Conservation (phyloP, 78 protist genomes). For the Monocercomonoides exilis region DNA sequence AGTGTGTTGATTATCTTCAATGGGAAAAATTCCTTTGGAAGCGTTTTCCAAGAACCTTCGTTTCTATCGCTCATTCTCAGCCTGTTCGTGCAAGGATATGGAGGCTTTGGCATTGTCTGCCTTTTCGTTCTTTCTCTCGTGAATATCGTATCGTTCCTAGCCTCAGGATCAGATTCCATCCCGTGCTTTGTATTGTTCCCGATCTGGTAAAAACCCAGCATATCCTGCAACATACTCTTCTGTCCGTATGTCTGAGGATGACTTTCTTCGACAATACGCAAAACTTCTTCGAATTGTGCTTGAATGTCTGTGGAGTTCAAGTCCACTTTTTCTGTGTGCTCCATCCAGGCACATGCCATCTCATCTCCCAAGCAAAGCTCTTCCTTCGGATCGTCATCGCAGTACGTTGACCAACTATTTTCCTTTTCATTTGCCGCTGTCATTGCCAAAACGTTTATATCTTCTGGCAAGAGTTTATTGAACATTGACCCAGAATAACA, state of each 20-base stretch:
- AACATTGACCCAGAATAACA: slow-evolving; percentile 50
- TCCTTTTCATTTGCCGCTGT: slow-evolving; percentile 14
- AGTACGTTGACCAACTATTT: slow-evolving; percentile 10
- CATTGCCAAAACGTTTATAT: neutral
- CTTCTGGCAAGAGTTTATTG: neutral
- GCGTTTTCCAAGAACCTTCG: no score
- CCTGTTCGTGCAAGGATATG: no score
- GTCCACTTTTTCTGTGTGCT: neutral
- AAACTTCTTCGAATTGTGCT: neutral
- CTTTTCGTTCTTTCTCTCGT: no score
- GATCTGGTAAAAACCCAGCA: no score
- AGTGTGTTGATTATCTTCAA: no score
- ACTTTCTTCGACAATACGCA: neutral
- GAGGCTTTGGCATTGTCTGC: no score
- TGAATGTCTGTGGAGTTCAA: neutral
- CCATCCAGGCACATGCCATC: neutral
- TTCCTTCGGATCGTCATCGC: neutral
- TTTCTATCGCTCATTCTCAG: no score
- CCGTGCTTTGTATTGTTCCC: no score
- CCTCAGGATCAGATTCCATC: no score
- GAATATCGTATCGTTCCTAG: no score
- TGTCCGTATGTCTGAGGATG: neutral
- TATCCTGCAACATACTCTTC: neutral
- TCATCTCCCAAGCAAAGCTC: neutral
- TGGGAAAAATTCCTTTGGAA: no score